phyloP scores from a whole-genome alignment of 257 asterid species.

The Nicotiana otophora region DNA sequence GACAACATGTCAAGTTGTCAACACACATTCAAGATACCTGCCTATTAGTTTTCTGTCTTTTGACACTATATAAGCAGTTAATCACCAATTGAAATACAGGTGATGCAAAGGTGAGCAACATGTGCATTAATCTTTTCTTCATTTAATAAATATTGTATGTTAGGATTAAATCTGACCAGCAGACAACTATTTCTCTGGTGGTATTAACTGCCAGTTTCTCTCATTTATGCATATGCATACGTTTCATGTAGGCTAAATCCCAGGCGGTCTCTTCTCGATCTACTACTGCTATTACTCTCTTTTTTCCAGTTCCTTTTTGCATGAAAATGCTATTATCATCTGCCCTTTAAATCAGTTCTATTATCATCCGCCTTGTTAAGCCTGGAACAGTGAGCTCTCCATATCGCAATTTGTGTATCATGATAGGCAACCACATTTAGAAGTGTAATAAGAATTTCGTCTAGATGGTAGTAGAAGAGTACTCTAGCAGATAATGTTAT shows the following conservation, averaged over 20 bases:
- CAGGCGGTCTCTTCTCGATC: not conserved
- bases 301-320: not conserved
- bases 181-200: not conserved
- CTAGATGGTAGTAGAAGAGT: too few species aligned
- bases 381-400: not conserved
- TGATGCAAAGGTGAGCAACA: not conserved
- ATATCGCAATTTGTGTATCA: not conserved
- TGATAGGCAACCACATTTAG: too few species aligned
- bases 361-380: not conserved
- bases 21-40: not conserved
- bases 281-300: not conserved
- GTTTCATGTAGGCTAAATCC: not conserved
- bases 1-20: not conserved
- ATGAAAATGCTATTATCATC: not conserved
- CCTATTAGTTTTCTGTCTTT: not conserved
- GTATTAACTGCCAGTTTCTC: not conserved
- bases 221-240: not conserved
- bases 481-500: not conserved
- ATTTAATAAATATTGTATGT: too few species aligned
- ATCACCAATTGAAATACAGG: not conserved
- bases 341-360: not conserved
- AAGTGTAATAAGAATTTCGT: too few species aligned
- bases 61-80: not conserved
- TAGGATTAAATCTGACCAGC: not conserved
- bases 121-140: not conserved